These are phyloP conservation scores for Leucogyrophana mollusca DNA, from an alignment of 768 basidiomycete genomes.

Conservation along the genomic window DNA sequence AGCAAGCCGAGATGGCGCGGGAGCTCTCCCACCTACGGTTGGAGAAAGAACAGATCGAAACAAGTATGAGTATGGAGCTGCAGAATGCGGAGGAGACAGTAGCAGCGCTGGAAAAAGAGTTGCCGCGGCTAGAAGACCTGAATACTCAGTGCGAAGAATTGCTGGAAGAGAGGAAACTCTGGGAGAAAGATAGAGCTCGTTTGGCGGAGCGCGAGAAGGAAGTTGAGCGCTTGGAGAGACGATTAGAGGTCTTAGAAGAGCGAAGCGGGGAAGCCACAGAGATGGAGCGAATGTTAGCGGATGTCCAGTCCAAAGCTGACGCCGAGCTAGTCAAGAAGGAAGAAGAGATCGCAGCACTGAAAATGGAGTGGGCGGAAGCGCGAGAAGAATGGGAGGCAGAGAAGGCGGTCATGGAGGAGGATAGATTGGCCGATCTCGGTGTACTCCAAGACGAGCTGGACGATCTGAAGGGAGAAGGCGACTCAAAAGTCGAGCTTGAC, in stretches of 20 bases:
- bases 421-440: constrained; percentile 46
- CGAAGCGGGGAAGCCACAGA: constrained; percentile 40
- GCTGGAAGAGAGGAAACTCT: constrained; percentile 45
- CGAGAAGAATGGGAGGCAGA: constrained; percentile 52
- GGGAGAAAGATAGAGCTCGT: constrained; percentile 46
- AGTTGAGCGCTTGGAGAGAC: constrained; percentile 37
- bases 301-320: constrained; percentile 31
- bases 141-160: constrained; percentile 48
- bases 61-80: constrained; percentile 61
- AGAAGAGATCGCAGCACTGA: constrained; percentile 36
- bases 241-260: constrained; percentile 43
- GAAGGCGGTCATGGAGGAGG: constrained; percentile 45
- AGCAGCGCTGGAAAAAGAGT: constrained; percentile 51
- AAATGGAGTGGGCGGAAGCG: constrained; percentile 41
- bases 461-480: constrained; percentile 34
- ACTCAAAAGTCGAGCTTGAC: constrained; percentile 49
- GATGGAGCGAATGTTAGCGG: constrained; percentile 37
- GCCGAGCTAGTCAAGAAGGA: constrained; percentile 42
- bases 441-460: constrained; percentile 51
- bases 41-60: constrained; percentile 72
- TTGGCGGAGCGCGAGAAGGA: constrained; percentile 37
- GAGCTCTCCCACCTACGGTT: constrained; percentile 60
- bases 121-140: constrained; percentile 49
- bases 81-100: constrained; percentile 69
- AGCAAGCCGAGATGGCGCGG: constrained; percentile 58